phyloP scores from a whole-genome alignment of 768 basidiomycete species.

The Pulveroboletus frians region DNA sequence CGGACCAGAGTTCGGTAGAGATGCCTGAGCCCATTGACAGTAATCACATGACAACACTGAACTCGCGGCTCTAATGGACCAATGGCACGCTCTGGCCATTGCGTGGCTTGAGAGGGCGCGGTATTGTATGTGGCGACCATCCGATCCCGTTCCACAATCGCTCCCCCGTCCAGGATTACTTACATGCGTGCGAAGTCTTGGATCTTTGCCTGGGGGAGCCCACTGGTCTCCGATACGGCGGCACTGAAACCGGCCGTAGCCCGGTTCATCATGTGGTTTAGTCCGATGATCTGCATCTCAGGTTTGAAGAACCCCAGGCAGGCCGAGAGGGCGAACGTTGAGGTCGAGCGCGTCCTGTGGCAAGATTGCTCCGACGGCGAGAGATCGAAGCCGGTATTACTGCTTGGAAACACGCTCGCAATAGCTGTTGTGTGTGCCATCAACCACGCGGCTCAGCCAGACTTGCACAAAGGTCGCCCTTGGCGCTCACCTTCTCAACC shows the following conservation, averaged over 20 bases:
- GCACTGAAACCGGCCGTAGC: slow-evolving; percentile 32
- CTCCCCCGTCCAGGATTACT: slow-evolving; percentile 54
- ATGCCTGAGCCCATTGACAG: slow-evolving; percentile 7
- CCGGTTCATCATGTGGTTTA: slow-evolving; percentile 44
- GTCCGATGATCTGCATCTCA: slow-evolving; percentile 42
- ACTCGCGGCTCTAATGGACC: slow-evolving; percentile 52
- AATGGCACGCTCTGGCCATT: slow-evolving; percentile 61
- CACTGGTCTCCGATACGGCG: slow-evolving; percentile 42
- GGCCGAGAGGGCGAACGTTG: slow-evolving; percentile 51
- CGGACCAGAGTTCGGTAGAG: slow-evolving; percentile 4
- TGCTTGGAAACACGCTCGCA: slow-evolving; percentile 50
- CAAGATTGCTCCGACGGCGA: slow-evolving; percentile 36
- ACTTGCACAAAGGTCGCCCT: slow-evolving; percentile 39
- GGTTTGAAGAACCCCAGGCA: slow-evolving; percentile 56
- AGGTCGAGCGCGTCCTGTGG: slow-evolving; percentile 36
- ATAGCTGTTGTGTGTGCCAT: slow-evolving; percentile 40
- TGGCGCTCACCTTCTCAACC: slow-evolving; percentile 36
- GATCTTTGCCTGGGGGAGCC: slow-evolving; percentile 61
- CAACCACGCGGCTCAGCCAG: slow-evolving; percentile 34
- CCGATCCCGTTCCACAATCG: slow-evolving; percentile 24
- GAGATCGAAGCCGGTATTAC: slow-evolving; percentile 48
- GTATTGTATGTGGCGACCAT: slow-evolving; percentile 44
- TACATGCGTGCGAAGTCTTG: slow-evolving; percentile 41
- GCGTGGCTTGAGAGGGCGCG: slow-evolving; percentile 65
- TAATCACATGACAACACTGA: slow-evolving; percentile 12